Conservation (phyloP, 169 alveolate species). For the Plasmodium malariae region DNA sequence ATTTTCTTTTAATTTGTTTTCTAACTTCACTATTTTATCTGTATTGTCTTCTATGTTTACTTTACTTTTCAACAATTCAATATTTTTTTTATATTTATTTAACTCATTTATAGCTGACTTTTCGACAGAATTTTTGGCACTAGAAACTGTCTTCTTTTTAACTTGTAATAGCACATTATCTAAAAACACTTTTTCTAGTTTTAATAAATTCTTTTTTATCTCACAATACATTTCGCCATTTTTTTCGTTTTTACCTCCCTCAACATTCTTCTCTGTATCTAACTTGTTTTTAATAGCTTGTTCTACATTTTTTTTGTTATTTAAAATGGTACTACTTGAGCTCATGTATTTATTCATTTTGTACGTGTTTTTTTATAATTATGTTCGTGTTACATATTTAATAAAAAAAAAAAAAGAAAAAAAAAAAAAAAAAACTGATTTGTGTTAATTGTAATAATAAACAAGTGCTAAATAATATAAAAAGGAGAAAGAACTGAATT, state of each 20-base stretch:
- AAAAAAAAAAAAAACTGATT: no score
- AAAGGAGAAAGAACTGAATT: no score
- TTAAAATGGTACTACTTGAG: constrained; percentile 60
- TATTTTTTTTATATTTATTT: constrained; percentile 65
- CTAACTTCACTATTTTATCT: constrained; percentile 62
- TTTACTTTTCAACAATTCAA: constrained; percentile 63
- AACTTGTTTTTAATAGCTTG: constrained; percentile 23
- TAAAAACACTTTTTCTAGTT: constrained; percentile 42
- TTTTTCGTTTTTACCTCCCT: constrained; percentile 3
- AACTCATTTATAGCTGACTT: constrained; percentile 63
- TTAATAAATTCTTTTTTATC: constrained; percentile 48
- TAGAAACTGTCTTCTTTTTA: constrained; percentile 33
- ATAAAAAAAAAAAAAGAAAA: no score
- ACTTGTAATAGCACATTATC: constrained; percentile 70
- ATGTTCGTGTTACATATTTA: no score
- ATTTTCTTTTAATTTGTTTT: constrained; percentile 65
- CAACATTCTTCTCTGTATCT: not conserved
- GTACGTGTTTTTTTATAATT: not conserved
- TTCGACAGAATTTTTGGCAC: constrained; percentile 46
- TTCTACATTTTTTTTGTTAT: constrained; percentile 34
- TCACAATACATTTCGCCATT: constrained; percentile 50
- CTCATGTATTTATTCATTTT: constrained; percentile 68
- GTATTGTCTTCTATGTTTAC: constrained; percentile 72
- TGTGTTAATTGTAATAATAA: no score
- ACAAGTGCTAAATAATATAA: no score